These are phyloP conservation scores for Neotropicomus parvogracilis DNA, from an alignment of 1,284 basidiomycete genomes.

Conservation along the genomic window DNA sequence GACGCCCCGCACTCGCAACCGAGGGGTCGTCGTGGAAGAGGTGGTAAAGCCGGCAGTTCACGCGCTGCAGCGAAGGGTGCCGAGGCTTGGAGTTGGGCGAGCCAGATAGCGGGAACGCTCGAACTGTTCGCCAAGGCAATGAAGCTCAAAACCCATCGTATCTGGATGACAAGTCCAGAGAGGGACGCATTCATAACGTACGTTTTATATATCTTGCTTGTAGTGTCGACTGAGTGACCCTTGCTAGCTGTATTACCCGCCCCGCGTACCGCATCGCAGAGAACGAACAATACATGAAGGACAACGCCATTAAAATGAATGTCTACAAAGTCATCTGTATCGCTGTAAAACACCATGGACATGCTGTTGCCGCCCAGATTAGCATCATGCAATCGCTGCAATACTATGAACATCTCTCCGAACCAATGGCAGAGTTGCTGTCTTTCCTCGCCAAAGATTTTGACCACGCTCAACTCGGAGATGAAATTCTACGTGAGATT, in stretches of 20 bases:
- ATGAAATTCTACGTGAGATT: conserved; percentile 87
- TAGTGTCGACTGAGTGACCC: conserved; percentile 10
- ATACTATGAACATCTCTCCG: conserved; percentile 92
- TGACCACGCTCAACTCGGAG: conserved; percentile 85
- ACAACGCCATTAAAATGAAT: conserved; percentile 62
- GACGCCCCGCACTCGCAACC: conserved; percentile 48
- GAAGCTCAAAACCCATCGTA: conserved; percentile 69
- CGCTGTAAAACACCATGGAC: conserved; percentile 89
- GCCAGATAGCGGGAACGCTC: conserved; percentile 70
- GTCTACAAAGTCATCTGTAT: conserved; percentile 89
- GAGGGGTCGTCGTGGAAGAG: conserved; percentile 54
- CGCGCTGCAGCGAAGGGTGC: conserved; percentile 42
- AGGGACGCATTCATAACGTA: conserved; percentile 82
- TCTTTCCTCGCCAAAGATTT: conserved; percentile 80
- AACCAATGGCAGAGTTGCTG: conserved; percentile 91
- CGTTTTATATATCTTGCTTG: conserved; percentile 18
- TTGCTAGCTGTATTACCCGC: conserved; percentile 74
- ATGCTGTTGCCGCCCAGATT: conserved; percentile 82
- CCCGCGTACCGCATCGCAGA: conserved; percentile 87
- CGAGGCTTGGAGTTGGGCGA: conserved; percentile 72
- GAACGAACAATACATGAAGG: conserved; percentile 87
- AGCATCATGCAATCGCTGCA: conserved; percentile 86
- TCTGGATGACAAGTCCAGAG: conserved; percentile 86
- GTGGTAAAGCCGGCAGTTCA: conserved; percentile 51
- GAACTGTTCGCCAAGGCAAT: conserved; percentile 70